A percentile compares a stretch with the other conserved stretches of the same genome.
These are phyloP conservation scores for Paracoccidioides lutzii DNA, from an alignment of 2,329 filamentous ascomycete species.

Conservation along the genomic window DNA sequence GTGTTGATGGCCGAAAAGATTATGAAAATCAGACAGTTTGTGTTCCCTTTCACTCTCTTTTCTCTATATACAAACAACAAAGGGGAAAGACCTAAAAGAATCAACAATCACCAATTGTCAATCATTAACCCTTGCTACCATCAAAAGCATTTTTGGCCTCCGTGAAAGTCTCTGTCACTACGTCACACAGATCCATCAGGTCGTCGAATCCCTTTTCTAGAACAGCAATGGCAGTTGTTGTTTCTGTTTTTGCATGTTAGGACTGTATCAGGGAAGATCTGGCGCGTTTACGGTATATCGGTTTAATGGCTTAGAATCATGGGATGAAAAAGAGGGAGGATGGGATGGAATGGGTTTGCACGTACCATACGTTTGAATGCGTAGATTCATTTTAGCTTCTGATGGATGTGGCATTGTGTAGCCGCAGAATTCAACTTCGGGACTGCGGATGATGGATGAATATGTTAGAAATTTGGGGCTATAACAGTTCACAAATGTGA, in stretches of 20 bases:
- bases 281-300: not conserved
- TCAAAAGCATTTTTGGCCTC: constrained; percentile 51
- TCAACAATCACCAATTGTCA: constrained; percentile 1
- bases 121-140: constrained; percentile 16
- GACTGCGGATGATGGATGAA: constrained; percentile 41
- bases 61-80: not conserved
- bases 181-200: constrained; percentile 82
- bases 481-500: not conserved
- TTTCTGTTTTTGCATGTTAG: constrained; percentile 41
- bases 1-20: not conserved
- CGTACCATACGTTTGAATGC: constrained; percentile 93
- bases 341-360: constrained; percentile 7
- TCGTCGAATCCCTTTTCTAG: constrained; percentile 83
- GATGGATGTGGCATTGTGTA: constrained; percentile 97
- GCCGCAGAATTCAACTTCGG: constrained; percentile 93
- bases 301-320: not conserved
- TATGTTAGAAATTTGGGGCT: not conserved
- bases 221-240: constrained; percentile 67
- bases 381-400: constrained; percentile 89
- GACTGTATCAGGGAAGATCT: not conserved
- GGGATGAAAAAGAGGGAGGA: not conserved
- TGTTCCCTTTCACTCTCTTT: not conserved
- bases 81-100: too few species aligned
- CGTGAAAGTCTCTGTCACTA: constrained; percentile 82
- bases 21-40: not conserved